Base-by-base conservation (phyloP, 169 alveolate genomes). In the Plasmodium coatneyi region DNA sequence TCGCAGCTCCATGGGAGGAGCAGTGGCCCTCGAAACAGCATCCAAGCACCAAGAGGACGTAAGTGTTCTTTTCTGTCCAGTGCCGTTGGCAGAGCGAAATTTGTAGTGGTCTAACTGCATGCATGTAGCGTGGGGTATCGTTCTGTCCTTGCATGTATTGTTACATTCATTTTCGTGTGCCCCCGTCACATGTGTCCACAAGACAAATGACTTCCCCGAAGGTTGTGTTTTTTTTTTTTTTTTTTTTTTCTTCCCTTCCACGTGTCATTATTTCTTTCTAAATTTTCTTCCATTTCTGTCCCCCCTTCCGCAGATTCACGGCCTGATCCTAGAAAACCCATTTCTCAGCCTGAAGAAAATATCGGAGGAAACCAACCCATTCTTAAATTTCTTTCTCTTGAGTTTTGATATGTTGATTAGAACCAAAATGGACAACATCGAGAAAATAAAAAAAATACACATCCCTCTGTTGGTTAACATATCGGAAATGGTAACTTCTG, bases 21-120 rank as follows among this genome's bases (percentile, higher is more conserved):
- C 94, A 12, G 84, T 89, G 4, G 94, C 94, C 9, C 80, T 89
- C 56, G 94, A 89, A 56, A 56, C 82, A 5, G 90, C 90, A 16
- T 16, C n/a, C 3, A 89, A 28, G 71, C 56, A 89, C 46, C 60
- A n/a, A 3, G 36, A 89, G 4, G 6, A 72, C 28, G 92, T 84
- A 84, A 84, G 84, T 60, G 74, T 19, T 6, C n/a, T 60, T 14
- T 25, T 60, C 6, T 34, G 10, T 34, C 74, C 5, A 6, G 56
- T 46, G n/a, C 5, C 56, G 16, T 46, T 12, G 56, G n/a, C 5
- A 46, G 10, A 3, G 56, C 56, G 56, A 12, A 9, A 46, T 12
- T 46, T 46, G n/a, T 12, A 12, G 56, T 46, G 56, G 56, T 12
- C 56, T 46, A 9, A 46, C 56, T 46, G 56, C 56, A 46, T 43